phyloP scores from a whole-genome alignment of 1,139 yeast species.

The Lipomyces yarrowii region DNA sequence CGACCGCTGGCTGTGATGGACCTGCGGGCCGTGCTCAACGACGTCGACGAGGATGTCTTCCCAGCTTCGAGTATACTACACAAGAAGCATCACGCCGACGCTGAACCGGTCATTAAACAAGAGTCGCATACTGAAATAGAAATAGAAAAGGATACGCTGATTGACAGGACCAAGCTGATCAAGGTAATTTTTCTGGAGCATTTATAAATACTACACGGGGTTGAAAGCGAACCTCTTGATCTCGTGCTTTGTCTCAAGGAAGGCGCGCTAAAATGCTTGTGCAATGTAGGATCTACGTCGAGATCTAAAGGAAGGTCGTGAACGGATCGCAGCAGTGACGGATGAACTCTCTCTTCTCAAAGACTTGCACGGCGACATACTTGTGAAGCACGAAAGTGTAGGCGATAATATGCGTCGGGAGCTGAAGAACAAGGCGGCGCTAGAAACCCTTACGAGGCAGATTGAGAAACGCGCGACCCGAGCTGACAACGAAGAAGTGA shows the following conservation, averaged over 20 bases:
- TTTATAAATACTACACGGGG: neutral
- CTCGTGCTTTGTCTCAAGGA: neutral
- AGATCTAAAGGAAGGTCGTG: conserved; percentile 13
- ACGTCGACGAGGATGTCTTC: conserved; percentile 20
- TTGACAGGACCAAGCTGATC: conserved; percentile 16
- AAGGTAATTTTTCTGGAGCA: conserved; percentile 12
- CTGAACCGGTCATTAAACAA: conserved; percentile 2
- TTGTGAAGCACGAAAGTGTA: conserved; percentile 41
- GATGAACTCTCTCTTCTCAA: conserved; percentile 7
- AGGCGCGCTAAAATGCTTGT: neutral
- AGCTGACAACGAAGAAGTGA: conserved; percentile 28
- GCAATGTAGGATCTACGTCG: conserved; percentile 14
- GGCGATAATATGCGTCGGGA: conserved; percentile 47
- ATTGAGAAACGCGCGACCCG: conserved; percentile 40
- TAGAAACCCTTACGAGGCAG: conserved; percentile 35
- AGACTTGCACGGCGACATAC: conserved; percentile 15
- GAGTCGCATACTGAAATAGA: conserved; percentile 4
- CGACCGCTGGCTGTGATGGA: conserved; percentile 20
- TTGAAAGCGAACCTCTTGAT: neutral
- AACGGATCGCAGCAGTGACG: conserved; percentile 11
- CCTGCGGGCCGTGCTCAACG: conserved; percentile 22
- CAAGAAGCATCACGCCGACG: neutral
- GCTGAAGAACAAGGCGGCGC: conserved; percentile 38
- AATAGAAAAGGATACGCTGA: conserved; percentile 5
- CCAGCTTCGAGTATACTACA: neutral